Conservation (phyloP, 2,329 filamentous ascomycete species). For the Verticillium tricorpus region DNA sequence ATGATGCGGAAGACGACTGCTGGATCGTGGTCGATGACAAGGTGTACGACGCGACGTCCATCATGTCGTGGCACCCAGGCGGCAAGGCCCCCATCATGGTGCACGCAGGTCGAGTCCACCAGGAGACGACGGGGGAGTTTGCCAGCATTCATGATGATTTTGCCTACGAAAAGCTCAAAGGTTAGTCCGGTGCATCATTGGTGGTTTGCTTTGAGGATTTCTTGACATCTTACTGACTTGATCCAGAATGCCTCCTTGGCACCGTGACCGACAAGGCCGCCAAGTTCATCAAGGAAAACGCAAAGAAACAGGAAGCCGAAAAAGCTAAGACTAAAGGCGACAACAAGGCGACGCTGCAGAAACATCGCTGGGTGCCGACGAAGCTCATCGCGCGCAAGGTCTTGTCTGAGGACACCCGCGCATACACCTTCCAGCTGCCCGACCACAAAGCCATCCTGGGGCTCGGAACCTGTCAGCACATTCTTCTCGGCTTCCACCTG, state of each 20-base stretch:
- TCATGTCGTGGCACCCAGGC: conserved; percentile 44
- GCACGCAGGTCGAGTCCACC: conserved; percentile 45
- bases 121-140: conserved; percentile 44
- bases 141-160: conserved; percentile 46
- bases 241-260: conserved; percentile 43
- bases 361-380: conserved; percentile 41
- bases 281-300: conserved; percentile 39
- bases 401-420: conserved; percentile 37
- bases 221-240: neutral
- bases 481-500: conserved; percentile 49
- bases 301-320: conserved; percentile 33
- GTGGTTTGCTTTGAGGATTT: neutral
- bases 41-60: conserved; percentile 44
- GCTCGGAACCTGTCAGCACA: conserved; percentile 45
- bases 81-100: conserved; percentile 41
- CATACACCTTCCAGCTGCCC: conserved; percentile 42
- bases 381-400: conserved; percentile 30
- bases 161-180: conserved; percentile 42
- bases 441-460: conserved; percentile 34
- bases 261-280: conserved; percentile 42
- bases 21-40: conserved; percentile 50
- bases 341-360: conserved; percentile 30
- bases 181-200: conserved; percentile 14
- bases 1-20: conserved; percentile 40
- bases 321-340: conserved; percentile 21